These are phyloP conservation scores for Metschnikowia colocasiae DNA, from an alignment of 805 yeast species.

Conservation along the genomic window DNA sequence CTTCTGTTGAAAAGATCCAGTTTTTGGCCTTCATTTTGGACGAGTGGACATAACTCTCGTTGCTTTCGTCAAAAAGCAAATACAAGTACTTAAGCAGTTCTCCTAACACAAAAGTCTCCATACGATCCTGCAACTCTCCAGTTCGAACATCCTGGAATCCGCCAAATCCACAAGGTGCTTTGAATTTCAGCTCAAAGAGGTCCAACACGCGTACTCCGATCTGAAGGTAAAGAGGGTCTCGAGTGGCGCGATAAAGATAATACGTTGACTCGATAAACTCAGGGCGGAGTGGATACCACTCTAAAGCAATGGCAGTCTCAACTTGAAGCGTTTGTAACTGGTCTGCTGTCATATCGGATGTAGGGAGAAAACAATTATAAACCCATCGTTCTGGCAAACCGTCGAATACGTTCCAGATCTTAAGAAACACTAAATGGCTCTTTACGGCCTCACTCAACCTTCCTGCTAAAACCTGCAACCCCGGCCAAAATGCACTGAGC, in stretches of 20 bases:
- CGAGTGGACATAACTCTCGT: conserved; percentile 40
- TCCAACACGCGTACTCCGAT: conserved; percentile 65
- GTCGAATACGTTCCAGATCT: conserved; percentile 76
- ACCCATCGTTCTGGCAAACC: conserved; percentile 88
- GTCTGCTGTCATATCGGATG: not conserved
- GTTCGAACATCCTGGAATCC: conserved; percentile 68
- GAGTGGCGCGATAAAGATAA: conserved; percentile 76
- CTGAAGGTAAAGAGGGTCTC: conserved; percentile 76
- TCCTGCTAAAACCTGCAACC: conserved; percentile 76
- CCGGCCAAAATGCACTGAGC: conserved; percentile 85
- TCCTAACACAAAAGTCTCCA: conserved; percentile 88
- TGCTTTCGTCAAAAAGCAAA: conserved; percentile 68
- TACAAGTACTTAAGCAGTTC: conserved; percentile 85
- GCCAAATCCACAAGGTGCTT: conserved; percentile 72
- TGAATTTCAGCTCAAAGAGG: conserved; percentile 50
- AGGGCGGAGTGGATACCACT: conserved; percentile 93
- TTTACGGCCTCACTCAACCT: conserved; percentile 61
- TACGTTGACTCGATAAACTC: conserved; percentile 90
- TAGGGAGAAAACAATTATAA: conserved; percentile 20
- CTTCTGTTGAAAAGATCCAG: conserved; percentile 80
- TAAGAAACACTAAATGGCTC: conserved; percentile 59
- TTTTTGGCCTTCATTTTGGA: conserved; percentile 42
- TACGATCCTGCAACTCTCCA: conserved; percentile 65
- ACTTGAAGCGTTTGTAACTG: not conserved
- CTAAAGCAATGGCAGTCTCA: conserved; percentile 48